Evolutionary conservation across 306 rosid genomes (phyloP), one percentile per base, ranked within the genome.

Genomic region (Glycine soja): DNA sequence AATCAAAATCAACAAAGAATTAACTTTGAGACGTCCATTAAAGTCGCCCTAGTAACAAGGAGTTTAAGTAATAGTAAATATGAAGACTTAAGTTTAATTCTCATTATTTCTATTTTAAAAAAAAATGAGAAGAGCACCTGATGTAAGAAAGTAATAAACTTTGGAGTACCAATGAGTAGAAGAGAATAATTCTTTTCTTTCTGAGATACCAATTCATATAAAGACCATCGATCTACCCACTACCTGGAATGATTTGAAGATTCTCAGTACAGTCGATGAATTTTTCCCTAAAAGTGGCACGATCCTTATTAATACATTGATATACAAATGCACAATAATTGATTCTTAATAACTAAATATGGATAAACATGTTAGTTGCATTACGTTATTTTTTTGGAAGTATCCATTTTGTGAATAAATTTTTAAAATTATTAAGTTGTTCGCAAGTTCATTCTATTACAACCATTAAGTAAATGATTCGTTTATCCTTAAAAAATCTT

Each of bases 221-320:
- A 13, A 42, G 7, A 18, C 13, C 42, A 40, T 53, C 8, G 32
- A 42, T 36, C 66, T 40, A 69, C 71, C 77, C 77, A 46, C 72
- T 18, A 58, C 71, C 18, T 50, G n/a, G 72, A 19, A 19, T 58
- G 24, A 71, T 32, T 16, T 32, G 40, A 34, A 79, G 52, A 70
- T 56, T 70, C 71, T 40, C 3, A 18, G 8, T 74, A 15, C 12
- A 14, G 16, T 56, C 15, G 32, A 18, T 58, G 64, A 58, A 8
- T 11, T 54, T 54, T 24, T 4, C 9, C 7, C n/a, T 61, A 10
- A 30, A 62, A 62, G 43, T 62, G 7, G 8, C 0, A 30, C 43
- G 4, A 12, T 32, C 9, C 34, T 62, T 30, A 32, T 61, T 61
- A 30, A 61, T 62, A 32, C 15, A 62, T 62, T 10, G 12, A 61